Conservation (phyloP, 2,329 filamentous ascomycete genomes). For the Cyphellophora attinorum region DNA sequence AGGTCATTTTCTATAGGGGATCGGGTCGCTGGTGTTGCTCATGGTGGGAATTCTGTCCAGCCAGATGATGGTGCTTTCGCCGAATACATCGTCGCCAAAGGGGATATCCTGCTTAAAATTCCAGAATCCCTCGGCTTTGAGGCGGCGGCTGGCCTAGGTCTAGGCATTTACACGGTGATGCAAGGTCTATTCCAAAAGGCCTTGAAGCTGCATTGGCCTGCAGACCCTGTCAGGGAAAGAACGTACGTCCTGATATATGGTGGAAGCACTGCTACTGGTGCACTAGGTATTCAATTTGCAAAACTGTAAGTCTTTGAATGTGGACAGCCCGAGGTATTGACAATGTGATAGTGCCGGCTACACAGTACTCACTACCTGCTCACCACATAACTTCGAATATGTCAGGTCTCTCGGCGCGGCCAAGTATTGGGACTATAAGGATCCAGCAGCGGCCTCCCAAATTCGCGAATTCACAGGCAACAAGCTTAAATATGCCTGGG, state of each 20-base stretch:
- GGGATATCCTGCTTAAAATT: conserved; percentile 22
- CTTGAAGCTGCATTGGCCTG: conserved; percentile 16
- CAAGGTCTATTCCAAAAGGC: conserved; percentile 33
- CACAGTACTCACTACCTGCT: conserved; percentile 26
- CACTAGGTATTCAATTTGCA: conserved; percentile 30
- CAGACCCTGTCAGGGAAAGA: conserved; percentile 19
- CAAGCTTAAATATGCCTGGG: conserved; percentile 26
- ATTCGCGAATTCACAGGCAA: conserved; percentile 27
- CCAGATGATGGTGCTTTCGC: conserved; percentile 27
- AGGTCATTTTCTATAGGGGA: conserved; percentile 33
- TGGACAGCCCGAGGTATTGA: too few relatives aligned
- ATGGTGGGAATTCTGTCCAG: conserved; percentile 23
- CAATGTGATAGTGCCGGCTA: too few relatives aligned
- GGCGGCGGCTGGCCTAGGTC: conserved; percentile 23
- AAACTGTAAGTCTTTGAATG: too few relatives aligned
- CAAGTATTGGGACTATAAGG: conserved; percentile 27
- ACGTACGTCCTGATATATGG: conserved; percentile 29
- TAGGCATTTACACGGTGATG: conserved; percentile 28
- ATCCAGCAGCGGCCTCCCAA: conserved; percentile 21
- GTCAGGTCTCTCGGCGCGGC: conserved; percentile 26
- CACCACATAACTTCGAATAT: conserved; percentile 24
- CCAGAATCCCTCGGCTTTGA: conserved; percentile 23
- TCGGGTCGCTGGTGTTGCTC: conserved; percentile 26
- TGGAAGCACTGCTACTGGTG: conserved; percentile 29
- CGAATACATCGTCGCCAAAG: conserved; percentile 24